A percentile compares a stretch with the other conserved stretches of the same genome.
Evolutionary conservation across 139 green algal genomes (phyloP).

Genomic region (Edaphochlamys debaryana): DNA sequence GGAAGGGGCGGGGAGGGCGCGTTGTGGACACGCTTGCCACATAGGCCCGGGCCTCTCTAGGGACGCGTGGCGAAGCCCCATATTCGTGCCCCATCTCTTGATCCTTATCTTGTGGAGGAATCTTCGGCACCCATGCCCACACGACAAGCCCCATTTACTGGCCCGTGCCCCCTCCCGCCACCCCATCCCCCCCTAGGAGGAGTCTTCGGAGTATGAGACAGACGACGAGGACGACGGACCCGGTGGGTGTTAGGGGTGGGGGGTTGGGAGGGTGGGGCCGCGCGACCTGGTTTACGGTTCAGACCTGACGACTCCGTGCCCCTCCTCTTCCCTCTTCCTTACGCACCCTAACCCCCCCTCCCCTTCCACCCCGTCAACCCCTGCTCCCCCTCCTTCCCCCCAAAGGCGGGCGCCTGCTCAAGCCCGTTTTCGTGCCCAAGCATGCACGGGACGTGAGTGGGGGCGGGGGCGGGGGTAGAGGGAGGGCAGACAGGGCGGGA

Average conservation of each 20-base stretch:
- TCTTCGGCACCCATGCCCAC: too few relatives aligned
- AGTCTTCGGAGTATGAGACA: conserved; percentile 84
- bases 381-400: background rate
- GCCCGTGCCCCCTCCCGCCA: background rate
- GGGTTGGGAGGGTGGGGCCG: background rate
- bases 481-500: too few relatives aligned
- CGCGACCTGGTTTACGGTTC: too few relatives aligned
- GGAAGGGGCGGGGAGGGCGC: too few relatives aligned
- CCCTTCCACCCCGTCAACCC: background rate
- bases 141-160: too few relatives aligned
- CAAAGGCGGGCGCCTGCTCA: conserved; percentile 67
- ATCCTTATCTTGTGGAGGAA: too few relatives aligned
- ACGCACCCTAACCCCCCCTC: background rate
- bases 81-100: too few relatives aligned
- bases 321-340: background rate
- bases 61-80: too few relatives aligned
- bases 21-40: too few relatives aligned
- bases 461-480: background rate
- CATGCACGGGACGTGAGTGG: conserved; percentile 71
- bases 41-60: too few relatives aligned
- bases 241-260: background rate
- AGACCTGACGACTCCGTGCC: too few relatives aligned
- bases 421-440: conserved; percentile 91
- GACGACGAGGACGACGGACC: conserved; percentile 71
- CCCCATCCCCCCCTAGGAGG: conserved; percentile 41